Evolutionary conservation across 352 stramenopile genomes (phyloP), one percentile per base, ranked within the genome.

Genomic region (Phytophthora vignae): DNA sequence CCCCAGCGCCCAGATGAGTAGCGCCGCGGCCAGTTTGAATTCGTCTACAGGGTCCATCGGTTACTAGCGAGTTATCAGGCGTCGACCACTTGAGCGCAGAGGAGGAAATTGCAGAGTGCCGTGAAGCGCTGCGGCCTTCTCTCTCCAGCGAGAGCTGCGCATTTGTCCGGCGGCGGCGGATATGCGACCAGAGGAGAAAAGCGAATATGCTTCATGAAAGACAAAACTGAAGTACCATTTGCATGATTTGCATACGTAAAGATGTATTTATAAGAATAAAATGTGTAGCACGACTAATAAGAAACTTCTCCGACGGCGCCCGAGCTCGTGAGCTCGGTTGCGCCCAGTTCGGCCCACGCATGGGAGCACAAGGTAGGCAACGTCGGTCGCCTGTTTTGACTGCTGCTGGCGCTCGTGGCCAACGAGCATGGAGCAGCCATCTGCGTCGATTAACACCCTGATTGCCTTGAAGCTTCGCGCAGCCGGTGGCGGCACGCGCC

Each of bases 11-110:
- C 81, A 94, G 66, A 96, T 89, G 38, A 85, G 77, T 29, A 79
- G 62, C 46, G 77, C 80, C 5, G 88, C 73, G 4, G 81, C 69
- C 25, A 93, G 67, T 67, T 94, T 96, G 79, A 96, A 96, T 38
- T 78, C 58, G 42, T 77, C 72, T 19, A 91, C 71, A 33, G 73
- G 49, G 25, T 85, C 67, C 82, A 91, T 88, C 11, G 49, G 40
- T 66, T 53, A 17, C 31, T 33, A 5, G 15, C 17, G 14, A 21
- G 17, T 64, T 21, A 25, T 42, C 29, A 60, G 55, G 36, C 31
- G 59, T 66, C 15, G 44, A 53, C 27, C 22, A 4, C 46, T 71
- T 75, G 17, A 12, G 53, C 9, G 54, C 57, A 22, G 22, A 56
- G 25, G 21, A 57, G 60, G 15, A 65, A 77, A 69, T 74, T 15